Base-by-base conservation (phyloP, 1,284 basidiomycete genomes). In the Wolfiporia cocos region DNA sequence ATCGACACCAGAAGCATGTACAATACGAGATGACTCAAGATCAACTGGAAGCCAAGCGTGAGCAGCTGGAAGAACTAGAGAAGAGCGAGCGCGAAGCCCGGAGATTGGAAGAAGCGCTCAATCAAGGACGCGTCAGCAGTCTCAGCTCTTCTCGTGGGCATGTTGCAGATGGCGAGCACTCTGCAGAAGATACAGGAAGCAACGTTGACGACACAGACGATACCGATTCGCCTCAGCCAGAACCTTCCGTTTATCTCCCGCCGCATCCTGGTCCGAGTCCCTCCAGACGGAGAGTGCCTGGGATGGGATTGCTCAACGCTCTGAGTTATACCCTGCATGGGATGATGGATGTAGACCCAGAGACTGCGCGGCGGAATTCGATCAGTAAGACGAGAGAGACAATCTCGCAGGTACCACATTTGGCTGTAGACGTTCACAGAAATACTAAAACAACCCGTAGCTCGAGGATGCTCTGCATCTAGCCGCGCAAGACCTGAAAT, bases 321-420 rank as follows among this genome's bases (percentile, higher is more conserved):
- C 70, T 99, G 41, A 93, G 88, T 55, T 93, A 97, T 66, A 94
- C 92, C 18, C 66, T 99, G 46, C 92, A 95, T 55, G 92, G 92
- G 9, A 94, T 99, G 81, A 97, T 99, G 86, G 96, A 99, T 56
- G 89, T 91, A 5, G 96, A 99, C 67, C 94, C 96, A 0, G 96
- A 98, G 67, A 90, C 88, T 12, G 94, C 95, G 4, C 75, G 96
- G 48, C 74, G 95, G 46, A 96, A 86, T 55, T 82, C 84, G 44
- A 98, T 99, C 50, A 88, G 86, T 49, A 97, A 95, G 68, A 92
- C 93, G 2, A 76, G 90, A 55, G 96, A 99, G 65, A 84, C 81
- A 21, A 97, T 99, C 49, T 87, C 90, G 24, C 90, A 92, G 71
- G 92, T 92, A 58, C 26, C 11, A 9, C 35, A 17, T 41, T n/a